Conservation (phyloP, 2,329 filamentous ascomycete species). For the Talaromyces verruculosus region DNA sequence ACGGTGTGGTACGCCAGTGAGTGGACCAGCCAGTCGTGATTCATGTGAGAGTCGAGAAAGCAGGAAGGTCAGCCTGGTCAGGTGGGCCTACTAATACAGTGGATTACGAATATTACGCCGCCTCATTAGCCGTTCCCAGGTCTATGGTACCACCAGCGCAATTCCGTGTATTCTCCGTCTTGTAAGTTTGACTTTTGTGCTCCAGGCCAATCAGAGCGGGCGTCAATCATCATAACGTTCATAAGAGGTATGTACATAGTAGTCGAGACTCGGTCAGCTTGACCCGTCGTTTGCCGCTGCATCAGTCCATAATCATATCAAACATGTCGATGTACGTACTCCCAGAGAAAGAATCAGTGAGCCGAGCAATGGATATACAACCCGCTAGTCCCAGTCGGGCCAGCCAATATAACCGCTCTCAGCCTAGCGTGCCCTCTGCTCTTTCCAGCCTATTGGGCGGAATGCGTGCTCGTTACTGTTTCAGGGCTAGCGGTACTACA, state of each 20-base stretch:
- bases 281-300: neutral
- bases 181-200: neutral
- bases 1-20: neutral
- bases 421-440: neutral
- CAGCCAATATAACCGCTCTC: slow-evolving; percentile 4
- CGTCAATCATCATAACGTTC: neutral
- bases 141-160: neutral
- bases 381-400: neutral
- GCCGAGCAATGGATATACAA: neutral
- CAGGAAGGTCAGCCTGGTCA: neutral
- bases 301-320: too few species aligned
- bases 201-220: neutral
- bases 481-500: neutral
- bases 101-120: neutral
- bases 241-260: neutral
- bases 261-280: neutral
- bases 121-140: neutral
- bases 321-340: too few species aligned
- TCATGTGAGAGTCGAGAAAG: neutral
- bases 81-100: neutral
- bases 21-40: neutral
- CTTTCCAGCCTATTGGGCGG: neutral
- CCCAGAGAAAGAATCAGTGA: neutral
- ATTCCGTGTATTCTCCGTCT: neutral
- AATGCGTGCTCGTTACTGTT: neutral